Evolutionary conservation across 2,329 filamentous ascomycete genomes (phyloP).

Genomic region (Hypoxylon sp.): DNA sequence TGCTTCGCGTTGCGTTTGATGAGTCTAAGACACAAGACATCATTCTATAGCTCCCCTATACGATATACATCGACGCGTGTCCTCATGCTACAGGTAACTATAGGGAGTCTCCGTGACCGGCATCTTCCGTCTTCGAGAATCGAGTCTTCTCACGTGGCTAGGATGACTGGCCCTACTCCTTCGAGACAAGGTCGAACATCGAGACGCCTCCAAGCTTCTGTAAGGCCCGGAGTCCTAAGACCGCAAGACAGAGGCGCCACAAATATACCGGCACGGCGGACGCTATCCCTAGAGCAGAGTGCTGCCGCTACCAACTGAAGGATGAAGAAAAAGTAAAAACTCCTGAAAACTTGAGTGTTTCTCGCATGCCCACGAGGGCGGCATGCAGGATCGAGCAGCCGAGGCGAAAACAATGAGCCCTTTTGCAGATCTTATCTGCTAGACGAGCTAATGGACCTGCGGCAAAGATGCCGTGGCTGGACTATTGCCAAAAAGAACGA

Average conservation of each 20-base stretch:
- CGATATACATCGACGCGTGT: too few species aligned
- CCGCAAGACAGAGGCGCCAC: constrained; percentile 27
- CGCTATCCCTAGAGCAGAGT: neutral
- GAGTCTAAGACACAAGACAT: too few species aligned
- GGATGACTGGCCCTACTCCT: neutral
- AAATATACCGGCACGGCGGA: constrained; percentile 5
- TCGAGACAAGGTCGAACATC: neutral
- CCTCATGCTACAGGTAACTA: too few species aligned
- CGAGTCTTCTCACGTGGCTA: neutral
- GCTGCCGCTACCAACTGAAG: neutral
- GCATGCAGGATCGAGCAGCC: constrained; percentile 5
- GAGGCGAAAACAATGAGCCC: neutral
- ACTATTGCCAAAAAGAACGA: constrained; percentile 2
- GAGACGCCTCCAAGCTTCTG: neutral
- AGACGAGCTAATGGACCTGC: neutral
- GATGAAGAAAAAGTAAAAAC: constrained; percentile 9
- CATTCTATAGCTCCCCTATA: too few species aligned
- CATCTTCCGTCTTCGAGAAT: neutral
- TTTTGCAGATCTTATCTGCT: constrained; percentile 7
- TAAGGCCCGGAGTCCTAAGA: neutral
- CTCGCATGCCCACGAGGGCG: constrained; percentile 4
- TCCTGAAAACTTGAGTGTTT: constrained; percentile 1
- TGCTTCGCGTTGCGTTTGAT: too few species aligned
- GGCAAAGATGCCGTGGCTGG: constrained; percentile 1
- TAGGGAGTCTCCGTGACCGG: neutral